Conservation (phyloP, 208 protist genomes). For the Lotmaria passim region DNA sequence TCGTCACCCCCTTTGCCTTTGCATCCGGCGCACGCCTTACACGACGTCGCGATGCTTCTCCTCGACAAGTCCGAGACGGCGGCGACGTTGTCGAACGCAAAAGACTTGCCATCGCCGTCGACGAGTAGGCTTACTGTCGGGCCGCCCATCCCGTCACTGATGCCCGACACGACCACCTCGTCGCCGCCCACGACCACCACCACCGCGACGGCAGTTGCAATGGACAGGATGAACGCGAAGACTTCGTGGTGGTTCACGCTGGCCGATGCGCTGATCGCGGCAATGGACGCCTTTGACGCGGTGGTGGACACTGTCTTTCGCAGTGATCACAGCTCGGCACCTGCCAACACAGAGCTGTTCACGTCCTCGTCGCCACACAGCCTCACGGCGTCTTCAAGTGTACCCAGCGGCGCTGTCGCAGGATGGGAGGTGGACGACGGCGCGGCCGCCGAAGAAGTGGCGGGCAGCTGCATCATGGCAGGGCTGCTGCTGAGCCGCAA, state of each 20-base stretch:
- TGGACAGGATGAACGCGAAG: background rate
- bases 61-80: background rate
- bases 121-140: slow-evolving; percentile 3
- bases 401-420: too few species aligned
- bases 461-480: slow-evolving; percentile 29
- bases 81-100: background rate
- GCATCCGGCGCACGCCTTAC: background rate
- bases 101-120: background rate
- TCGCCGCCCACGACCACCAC: background rate
- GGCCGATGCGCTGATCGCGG: slow-evolving; percentile 10
- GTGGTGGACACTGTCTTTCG: slow-evolving; percentile 9
- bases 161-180: background rate
- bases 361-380: background rate
- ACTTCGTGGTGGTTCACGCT: slow-evolving; percentile 3
- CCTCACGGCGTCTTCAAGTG: too few species aligned
- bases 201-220: background rate
- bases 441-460: background rate
- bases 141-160: background rate
- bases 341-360: background rate
- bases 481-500: slow-evolving; percentile 24
- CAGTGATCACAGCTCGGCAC: too few species aligned
- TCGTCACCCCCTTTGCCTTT: background rate
- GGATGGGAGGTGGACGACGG: too few species aligned
- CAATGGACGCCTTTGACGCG: slow-evolving; percentile 9
- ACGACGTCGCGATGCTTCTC: background rate